phyloP scores from a whole-genome alignment of 768 basidiomycete species.

The Trametes villosa region DNA sequence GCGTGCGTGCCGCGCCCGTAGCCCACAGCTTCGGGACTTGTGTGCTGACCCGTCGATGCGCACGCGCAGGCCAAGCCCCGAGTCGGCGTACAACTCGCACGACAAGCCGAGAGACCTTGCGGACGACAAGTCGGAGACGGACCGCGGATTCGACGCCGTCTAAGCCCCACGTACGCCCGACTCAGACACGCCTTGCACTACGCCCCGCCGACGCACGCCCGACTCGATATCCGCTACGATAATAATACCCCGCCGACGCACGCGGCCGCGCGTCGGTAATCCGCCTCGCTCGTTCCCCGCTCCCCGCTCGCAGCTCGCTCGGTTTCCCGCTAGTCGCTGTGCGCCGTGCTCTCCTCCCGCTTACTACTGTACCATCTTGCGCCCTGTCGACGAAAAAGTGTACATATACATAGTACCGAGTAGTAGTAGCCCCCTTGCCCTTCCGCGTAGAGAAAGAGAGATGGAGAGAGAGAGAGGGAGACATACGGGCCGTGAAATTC shows the following conservation, averaged over 20 bases:
- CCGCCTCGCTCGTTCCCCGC: not conserved
- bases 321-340: not conserved
- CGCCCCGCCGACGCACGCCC: not conserved
- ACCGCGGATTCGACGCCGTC: slow-evolving; percentile 11
- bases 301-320: not conserved
- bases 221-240: slow-evolving; percentile 8
- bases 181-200: not conserved
- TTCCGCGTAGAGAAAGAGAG: not conserved
- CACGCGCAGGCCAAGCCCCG: slow-evolving; percentile 5
- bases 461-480: too few species aligned
- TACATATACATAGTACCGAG: not conserved
- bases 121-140: slow-evolving; percentile 2
- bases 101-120: slow-evolving; percentile 16
- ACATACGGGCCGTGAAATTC: too few species aligned
- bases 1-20: not conserved
- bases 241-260: slow-evolving; percentile 12
- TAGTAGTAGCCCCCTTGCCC: not conserved
- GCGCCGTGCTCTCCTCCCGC: too few species aligned
- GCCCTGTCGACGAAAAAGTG: not conserved
- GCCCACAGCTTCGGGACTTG: too few species aligned
- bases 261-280: not conserved
- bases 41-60: not conserved
- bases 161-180: not conserved
- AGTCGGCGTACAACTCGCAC: slow-evolving; percentile 2
- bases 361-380: not conserved